These are phyloP conservation scores for Fusarium aywerte DNA, from an alignment of 2,329 filamentous ascomycete species.

Conservation along the genomic window DNA sequence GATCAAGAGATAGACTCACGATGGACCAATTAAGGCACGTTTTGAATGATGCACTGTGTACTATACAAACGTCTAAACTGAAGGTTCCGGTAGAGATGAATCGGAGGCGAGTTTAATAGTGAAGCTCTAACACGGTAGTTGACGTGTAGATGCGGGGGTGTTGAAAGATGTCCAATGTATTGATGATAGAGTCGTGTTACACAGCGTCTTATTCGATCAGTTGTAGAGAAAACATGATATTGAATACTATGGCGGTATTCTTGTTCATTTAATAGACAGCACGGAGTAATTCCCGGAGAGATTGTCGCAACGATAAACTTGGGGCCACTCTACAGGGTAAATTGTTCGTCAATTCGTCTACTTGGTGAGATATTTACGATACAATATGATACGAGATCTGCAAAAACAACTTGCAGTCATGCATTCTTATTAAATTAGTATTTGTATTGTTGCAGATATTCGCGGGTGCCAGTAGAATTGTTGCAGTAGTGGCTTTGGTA, in stretches of 20 bases:
- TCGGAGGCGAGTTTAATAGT: not conserved
- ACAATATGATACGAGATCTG: conserved; percentile 5
- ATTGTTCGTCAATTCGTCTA: conserved; percentile 16
- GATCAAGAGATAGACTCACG: conserved; percentile 21
- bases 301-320: conserved; percentile 32
- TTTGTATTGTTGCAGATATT: not conserved
- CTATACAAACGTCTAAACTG: not conserved
- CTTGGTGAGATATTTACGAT: conserved; percentile 12
- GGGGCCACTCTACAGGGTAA: conserved; percentile 37
- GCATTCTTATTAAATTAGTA: not conserved
- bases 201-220: conserved; percentile 4
- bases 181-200: not conserved
- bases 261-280: conserved; percentile 33
- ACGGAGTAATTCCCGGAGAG: conserved; percentile 48
- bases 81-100: not conserved
- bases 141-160: conserved; percentile 20
- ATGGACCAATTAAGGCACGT: conserved; percentile 9
- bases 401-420: not conserved
- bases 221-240: conserved; percentile 5
- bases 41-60: not conserved
- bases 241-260: conserved; percentile 11
- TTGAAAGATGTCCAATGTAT: not conserved
- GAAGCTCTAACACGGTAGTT: conserved; percentile 8
- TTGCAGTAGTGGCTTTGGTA: not conserved
- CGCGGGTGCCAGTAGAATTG: not conserved